Percentiles rank a stretch among this genome's conserved stretches.
These are phyloP conservation scores for Glonium stellatum DNA, from an alignment of 495 filamentous ascomycete species.

Conservation along the genomic window DNA sequence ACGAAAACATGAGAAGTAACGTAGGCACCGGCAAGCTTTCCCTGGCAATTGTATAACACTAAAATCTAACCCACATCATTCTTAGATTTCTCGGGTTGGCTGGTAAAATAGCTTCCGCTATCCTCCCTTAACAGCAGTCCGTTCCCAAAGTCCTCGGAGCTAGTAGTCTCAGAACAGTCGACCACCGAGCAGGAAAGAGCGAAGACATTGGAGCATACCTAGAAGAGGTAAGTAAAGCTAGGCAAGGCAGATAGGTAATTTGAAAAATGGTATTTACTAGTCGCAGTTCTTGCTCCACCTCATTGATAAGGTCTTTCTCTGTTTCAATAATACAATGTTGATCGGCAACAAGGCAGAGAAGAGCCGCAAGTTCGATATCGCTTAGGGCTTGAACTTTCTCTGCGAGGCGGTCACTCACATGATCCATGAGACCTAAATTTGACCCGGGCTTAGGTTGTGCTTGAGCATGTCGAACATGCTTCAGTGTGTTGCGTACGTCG, in stretches of 20 bases:
- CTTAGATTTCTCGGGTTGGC: constrained; percentile 1
- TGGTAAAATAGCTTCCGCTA: constrained; percentile 15
- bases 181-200: constrained; percentile 59
- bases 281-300: constrained; percentile 63
- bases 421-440: constrained; percentile 47
- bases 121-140: constrained; percentile 51
- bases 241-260: neutral
- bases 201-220: constrained; percentile 67
- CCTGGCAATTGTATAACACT: neutral
- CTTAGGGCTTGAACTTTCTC: constrained; percentile 65
- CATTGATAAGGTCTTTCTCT: constrained; percentile 51
- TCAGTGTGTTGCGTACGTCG: neutral
- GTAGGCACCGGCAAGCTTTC: too few relatives aligned
- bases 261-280: constrained; percentile 43
- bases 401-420: constrained; percentile 44
- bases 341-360: constrained; percentile 68
- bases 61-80: constrained; percentile 11
- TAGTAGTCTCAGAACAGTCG: constrained; percentile 63
- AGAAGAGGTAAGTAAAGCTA: constrained; percentile 10
- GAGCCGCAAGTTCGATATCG: constrained; percentile 79
- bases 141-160: constrained; percentile 70
- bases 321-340: constrained; percentile 87
- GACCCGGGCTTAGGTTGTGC: neutral
- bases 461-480: neutral
- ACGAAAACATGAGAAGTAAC: too few relatives aligned